Conservation (phyloP, 805 yeast genomes). For the Nakazawaea wyomingensis region DNA sequence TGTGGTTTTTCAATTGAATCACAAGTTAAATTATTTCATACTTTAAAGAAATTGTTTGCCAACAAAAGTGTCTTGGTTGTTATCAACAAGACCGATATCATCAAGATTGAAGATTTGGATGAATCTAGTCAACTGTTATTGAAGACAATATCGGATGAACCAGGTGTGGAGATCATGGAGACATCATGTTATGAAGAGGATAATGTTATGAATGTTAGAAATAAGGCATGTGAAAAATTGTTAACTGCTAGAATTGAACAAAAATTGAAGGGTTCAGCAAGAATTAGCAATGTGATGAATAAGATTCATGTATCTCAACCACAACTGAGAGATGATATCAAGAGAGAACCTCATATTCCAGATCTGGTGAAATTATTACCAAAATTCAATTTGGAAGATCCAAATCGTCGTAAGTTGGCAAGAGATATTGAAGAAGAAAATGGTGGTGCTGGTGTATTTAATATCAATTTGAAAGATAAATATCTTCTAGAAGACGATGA, state of each 20-base stretch:
- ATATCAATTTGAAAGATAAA: constrained; percentile 87
- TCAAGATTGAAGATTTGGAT: constrained; percentile 78
- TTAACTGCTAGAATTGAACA: constrained; percentile 94
- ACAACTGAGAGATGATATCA: constrained; percentile 77
- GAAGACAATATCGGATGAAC: constrained; percentile 54
- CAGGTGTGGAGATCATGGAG: constrained; percentile 89
- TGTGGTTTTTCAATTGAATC: constrained; percentile 98
- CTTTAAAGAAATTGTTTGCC: constrained; percentile 95
- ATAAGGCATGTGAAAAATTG: constrained; percentile 95
- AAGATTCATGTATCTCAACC: constrained; percentile 95
- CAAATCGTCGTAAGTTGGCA: constrained; percentile 75
- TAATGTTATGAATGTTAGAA: constrained; percentile 91
- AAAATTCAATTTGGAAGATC: constrained; percentile 76
- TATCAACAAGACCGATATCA: constrained; percentile 90
- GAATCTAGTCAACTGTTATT: constrained; percentile 69
- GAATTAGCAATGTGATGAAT: constrained; percentile 84
- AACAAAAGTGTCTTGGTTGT: constrained; percentile 95
- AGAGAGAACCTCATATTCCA: constrained; percentile 78
- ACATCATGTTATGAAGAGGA: constrained; percentile 93
- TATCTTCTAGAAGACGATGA: constrained; percentile 91
- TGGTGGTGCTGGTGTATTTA: constrained; percentile 99
- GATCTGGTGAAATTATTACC: constrained; percentile 56
- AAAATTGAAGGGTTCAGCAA: constrained; percentile 87
- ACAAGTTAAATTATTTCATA: constrained; percentile 94
- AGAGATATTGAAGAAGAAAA: constrained; percentile 89